A percentile compares a stretch with the other conserved stretches of the same genome.
Evolutionary conservation across 2,329 filamentous ascomycete genomes (phyloP).

Genomic region (Aspergillus sergii): DNA sequence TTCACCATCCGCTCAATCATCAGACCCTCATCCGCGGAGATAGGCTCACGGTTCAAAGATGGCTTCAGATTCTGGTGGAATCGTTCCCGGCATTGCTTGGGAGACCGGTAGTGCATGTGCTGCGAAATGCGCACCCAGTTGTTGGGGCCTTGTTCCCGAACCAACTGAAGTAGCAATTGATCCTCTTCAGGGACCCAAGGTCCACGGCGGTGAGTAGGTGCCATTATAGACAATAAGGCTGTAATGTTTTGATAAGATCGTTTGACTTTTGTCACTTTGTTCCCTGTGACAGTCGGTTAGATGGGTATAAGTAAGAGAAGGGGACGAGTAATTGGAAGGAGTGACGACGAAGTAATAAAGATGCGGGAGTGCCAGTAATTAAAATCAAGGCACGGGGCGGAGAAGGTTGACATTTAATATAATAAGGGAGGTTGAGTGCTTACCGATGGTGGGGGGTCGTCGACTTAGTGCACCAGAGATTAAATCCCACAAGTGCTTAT

Average conservation of each 20-base stretch:
- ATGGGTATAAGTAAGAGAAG: neutral
- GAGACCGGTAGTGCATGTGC: constrained; percentile 73
- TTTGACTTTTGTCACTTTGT: neutral
- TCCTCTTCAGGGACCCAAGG: constrained; percentile 85
- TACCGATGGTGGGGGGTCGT: constrained; percentile 4
- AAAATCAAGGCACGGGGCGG: neutral
- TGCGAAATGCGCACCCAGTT: constrained; percentile 91
- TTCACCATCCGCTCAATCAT: constrained; percentile 76
- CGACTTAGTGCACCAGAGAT: constrained; percentile 9
- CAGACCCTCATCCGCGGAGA: constrained; percentile 69
- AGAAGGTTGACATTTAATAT: constrained; percentile 2
- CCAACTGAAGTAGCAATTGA: constrained; percentile 67
- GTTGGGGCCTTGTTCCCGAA: constrained; percentile 70
- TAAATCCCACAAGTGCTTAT: constrained; percentile 7
- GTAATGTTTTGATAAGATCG: neutral
- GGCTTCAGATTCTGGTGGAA: constrained; percentile 93
- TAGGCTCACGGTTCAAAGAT: constrained; percentile 71
- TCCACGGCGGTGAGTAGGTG: constrained; percentile 66
- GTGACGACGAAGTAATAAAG: neutral
- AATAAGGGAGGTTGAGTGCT: constrained; percentile 4
- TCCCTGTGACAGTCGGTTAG: neutral
- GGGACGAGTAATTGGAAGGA: no score
- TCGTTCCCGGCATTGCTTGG: constrained; percentile 93
- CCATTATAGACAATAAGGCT: constrained; percentile 33
- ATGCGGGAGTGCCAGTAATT: neutral